Conservation (phyloP, 805 yeast species). For the Saccharomycopsis sp. region DNA sequence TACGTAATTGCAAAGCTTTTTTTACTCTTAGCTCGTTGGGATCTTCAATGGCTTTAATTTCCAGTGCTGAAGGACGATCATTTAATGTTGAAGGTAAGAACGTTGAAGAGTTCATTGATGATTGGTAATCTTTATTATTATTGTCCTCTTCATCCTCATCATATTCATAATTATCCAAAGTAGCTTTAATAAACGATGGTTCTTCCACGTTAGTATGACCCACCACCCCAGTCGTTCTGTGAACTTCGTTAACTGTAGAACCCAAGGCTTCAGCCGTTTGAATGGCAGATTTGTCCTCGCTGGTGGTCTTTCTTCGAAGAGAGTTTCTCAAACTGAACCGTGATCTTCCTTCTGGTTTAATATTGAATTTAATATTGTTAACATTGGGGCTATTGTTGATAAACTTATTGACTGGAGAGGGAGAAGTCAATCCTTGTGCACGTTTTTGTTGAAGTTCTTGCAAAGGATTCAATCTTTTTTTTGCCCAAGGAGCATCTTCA, state of each 20-base stretch:
- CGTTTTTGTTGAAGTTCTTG: not conserved
- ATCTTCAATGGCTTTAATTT: slow-evolving; percentile 3
- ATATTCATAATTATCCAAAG: slow-evolving; percentile 11
- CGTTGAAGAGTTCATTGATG: not conserved
- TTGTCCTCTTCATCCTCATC: slow-evolving; percentile 1
- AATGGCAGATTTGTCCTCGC: not conserved
- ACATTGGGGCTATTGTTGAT: not conserved
- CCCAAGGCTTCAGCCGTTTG: slow-evolving; percentile 13
- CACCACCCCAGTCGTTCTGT: slow-evolving; percentile 2
- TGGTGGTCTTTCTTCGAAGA: not conserved
- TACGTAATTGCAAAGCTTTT: slow-evolving; percentile 8
- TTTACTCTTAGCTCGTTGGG: slow-evolving; percentile 13
- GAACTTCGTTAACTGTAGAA: slow-evolving; percentile 7
- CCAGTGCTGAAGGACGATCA: not conserved
- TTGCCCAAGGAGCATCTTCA: slow-evolving; percentile 15
- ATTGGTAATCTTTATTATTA: not conserved
- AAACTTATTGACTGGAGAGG: not conserved
- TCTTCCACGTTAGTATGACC: slow-evolving; percentile 9
- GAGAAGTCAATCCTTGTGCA: not conserved
- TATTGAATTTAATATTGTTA: too few relatives aligned
- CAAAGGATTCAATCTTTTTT: not conserved
- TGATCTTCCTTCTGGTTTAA: not conserved
- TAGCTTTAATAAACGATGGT: slow-evolving; percentile 9
- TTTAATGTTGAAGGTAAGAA: too few relatives aligned
- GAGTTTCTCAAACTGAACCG: not conserved